phyloP scores from a whole-genome alignment of 2,329 filamentous ascomycete genomes.

The Scedosporium aurantiacum region DNA sequence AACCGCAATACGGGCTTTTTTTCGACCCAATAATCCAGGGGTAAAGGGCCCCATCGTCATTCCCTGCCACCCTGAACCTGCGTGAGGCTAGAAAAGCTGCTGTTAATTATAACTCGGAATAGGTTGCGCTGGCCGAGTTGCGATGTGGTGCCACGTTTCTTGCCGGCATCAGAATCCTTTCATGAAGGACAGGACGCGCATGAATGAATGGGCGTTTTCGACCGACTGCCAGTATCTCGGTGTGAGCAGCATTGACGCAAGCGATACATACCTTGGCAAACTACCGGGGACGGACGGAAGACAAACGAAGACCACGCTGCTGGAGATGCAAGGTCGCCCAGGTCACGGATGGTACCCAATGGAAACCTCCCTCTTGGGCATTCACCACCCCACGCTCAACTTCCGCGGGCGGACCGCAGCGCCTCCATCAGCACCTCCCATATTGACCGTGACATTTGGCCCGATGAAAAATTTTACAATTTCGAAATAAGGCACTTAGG shows the following conservation, averaged over 20 bases:
- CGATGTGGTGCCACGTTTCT: neutral
- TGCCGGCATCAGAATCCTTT: neutral
- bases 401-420: neutral
- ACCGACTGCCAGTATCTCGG: neutral
- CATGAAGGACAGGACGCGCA: neutral
- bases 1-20: too few relatives aligned
- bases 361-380: neutral
- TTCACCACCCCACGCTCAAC: neutral
- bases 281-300: neutral
- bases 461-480: neutral
- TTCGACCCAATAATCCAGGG: too few relatives aligned
- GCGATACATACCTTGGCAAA: neutral
- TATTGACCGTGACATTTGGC: neutral
- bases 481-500: neutral
- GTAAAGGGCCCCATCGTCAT: too few relatives aligned
- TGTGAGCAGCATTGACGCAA: neutral
- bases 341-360: neutral
- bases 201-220: neutral
- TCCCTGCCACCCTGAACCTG: too few relatives aligned
- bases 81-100: too few relatives aligned
- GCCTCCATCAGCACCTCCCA: neutral
- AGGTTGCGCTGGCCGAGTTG: neutral
- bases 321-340: neutral
- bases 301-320: neutral
- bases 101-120: too few relatives aligned